Base-by-base conservation (phyloP, 495 filamentous ascomycete species). In the Neurospora terricola region DNA sequence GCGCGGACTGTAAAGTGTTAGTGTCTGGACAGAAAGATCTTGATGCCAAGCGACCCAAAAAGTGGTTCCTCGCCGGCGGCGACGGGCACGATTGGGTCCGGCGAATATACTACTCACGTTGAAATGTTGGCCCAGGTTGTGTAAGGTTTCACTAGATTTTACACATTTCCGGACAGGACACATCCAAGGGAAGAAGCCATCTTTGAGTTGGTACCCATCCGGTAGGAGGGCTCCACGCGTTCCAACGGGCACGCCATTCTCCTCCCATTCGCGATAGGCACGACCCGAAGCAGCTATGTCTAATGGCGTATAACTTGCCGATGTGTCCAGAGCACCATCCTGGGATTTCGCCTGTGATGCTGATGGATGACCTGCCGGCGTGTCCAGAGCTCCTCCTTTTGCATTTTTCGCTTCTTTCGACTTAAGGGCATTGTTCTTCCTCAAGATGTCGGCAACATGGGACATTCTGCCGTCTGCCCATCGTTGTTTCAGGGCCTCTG, bases 401-500 rank as follows among this genome's bases (percentile, higher is more conserved):
- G 18, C 40, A 2, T 40, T 69, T 34, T 70, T 72, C 54, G 70
- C 69, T 21, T 30, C 69, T 21, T 30, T 73, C 0, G 38, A 40
- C 14, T 18, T 73, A 5, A 77, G 5, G 5, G 78, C 77, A 18
- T 75, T 72, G 4, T 43, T 1, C 3, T 74, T 42, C 70, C 76
- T 76, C 9, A 62, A 1, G 12, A 30, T 62, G 23, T 70, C 72
- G 45, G 21, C 54, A 11, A 75, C 75, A 66, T 76, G 39, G 23
- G 73, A 73, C 78, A 77, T 79, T 6, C 6, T 12, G n/a, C 78
- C 77, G 5, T 77, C 74, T 8, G 73, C 75, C 78, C 78, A 79
- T 72, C 78, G 75, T 38, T 72, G 73, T 78, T 68, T 69, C 14
- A 23, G 6, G 30, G 5, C 12, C 34, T 69, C 54, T 1, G 54